phyloP scores from a whole-genome alignment of 371 early-diverging fungal genomes.

The Choanephora cucurbitarum region DNA sequence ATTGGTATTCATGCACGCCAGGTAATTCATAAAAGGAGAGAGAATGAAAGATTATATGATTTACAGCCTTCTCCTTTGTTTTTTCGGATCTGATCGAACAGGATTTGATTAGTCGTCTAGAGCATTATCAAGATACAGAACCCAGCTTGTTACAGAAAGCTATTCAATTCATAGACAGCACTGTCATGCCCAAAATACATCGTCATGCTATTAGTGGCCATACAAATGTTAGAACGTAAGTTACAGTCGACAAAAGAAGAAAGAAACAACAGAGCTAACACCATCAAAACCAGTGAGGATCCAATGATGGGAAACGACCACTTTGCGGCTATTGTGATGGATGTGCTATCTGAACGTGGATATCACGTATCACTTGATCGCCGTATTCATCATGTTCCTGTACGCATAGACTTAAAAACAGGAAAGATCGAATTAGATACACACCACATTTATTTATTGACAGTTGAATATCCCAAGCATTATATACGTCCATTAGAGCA shows the following conservation, averaged over 20 bases:
- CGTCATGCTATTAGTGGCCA: conserved; percentile 69
- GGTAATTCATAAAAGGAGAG: no score
- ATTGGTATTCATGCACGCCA: conserved; percentile 68
- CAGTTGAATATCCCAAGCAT: conserved; percentile 67
- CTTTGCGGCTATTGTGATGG: conserved; percentile 65
- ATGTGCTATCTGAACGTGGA: conserved; percentile 69
- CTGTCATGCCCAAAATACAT: conserved; percentile 57
- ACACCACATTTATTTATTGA: conserved; percentile 57
- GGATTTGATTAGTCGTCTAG: conserved; percentile 62
- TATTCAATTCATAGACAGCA: conserved; percentile 56
- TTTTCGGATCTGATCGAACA: conserved; percentile 15
- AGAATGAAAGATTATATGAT: background rate
- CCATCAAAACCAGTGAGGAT: conserved; percentile 41
- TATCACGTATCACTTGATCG: conserved; percentile 65
- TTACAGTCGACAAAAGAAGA: background rate
- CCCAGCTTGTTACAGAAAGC: conserved; percentile 52
- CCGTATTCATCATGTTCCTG: conserved; percentile 57
- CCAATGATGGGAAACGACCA: conserved; percentile 47
- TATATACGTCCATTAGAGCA: conserved; percentile 70
- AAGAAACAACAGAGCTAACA: background rate
- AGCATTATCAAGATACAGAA: conserved; percentile 63
- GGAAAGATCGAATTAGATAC: conserved; percentile 62
- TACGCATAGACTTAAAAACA: conserved; percentile 59
- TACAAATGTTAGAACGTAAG: conserved; percentile 64
- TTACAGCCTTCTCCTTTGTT: no score